These are phyloP conservation scores for Epichloe typhina DNA, from an alignment of 2,329 filamentous ascomycete genomes.

Conservation along the genomic window DNA sequence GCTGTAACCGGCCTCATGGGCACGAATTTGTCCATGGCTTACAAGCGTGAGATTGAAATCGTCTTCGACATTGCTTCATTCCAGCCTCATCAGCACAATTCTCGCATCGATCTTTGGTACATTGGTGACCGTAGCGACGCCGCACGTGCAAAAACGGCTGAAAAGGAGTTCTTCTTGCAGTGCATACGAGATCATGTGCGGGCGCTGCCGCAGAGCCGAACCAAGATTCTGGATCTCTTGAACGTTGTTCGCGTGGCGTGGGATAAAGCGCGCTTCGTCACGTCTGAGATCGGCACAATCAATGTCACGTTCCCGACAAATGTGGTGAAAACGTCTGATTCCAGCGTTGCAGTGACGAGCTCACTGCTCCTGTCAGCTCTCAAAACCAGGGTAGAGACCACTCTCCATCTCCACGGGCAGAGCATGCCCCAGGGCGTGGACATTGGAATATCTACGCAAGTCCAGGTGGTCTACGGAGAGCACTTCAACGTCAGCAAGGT, in stretches of 20 bases:
- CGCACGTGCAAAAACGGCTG: conserved; percentile 44
- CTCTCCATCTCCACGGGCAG: conserved; percentile 39
- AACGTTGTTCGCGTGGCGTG: conserved; percentile 47
- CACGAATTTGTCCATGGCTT: conserved; percentile 58
- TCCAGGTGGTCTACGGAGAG: conserved; percentile 63
- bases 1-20: conserved; percentile 51
- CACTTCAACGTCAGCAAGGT: conserved; percentile 64
- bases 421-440: conserved; percentile 36
- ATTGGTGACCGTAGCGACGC: conserved; percentile 44
- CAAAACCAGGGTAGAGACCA: conserved; percentile 55
- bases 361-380: conserved; percentile 50
- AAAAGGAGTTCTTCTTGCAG: conserved; percentile 64
- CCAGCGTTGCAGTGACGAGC: conserved; percentile 46
- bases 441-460: conserved; percentile 39
- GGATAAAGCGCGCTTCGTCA: conserved; percentile 48
- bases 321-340: conserved; percentile 50
- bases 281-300: conserved; percentile 47
- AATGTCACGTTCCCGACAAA: conserved; percentile 51
- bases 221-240: conserved; percentile 44
- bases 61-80: conserved; percentile 57
- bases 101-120: conserved; percentile 56
- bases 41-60: conserved; percentile 58
- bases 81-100: conserved; percentile 29
- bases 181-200: conserved; percentile 57
- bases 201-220: conserved; percentile 43